A percentile compares a stretch with the other conserved stretches of the same genome.
Conservation (phyloP, 805 yeast species). For the Yarrowia porcina region DNA sequence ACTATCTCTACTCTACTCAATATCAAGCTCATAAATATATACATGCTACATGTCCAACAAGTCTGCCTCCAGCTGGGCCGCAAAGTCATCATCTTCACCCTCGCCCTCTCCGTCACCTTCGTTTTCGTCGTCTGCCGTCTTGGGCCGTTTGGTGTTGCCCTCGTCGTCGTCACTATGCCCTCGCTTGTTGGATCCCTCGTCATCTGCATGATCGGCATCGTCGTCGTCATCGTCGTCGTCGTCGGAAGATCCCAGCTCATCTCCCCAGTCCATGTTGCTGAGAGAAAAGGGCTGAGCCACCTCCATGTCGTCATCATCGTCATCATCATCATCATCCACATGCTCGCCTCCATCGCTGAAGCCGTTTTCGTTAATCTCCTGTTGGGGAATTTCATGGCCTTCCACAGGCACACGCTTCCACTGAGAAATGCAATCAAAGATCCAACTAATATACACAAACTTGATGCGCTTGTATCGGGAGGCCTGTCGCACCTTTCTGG, state of each 20-base stretch:
- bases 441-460: constrained; percentile 90
- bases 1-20: not conserved
- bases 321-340: constrained; percentile 27
- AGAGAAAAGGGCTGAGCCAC: not conserved
- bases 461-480: constrained; percentile 57
- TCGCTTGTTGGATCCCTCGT: constrained; percentile 27
- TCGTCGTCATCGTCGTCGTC: constrained; percentile 25
- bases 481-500: constrained; percentile 82
- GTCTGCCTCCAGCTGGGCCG: constrained; percentile 28
- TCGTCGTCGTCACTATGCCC: constrained; percentile 21
- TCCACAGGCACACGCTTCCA: constrained; percentile 72
- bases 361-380: constrained; percentile 31
- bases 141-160: constrained; percentile 27
- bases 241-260: constrained; percentile 5
- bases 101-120: constrained; percentile 21
- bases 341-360: constrained; percentile 36
- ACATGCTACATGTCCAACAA: constrained; percentile 23
- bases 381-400: constrained; percentile 41
- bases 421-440: constrained; percentile 74
- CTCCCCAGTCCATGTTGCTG: constrained; percentile 24
- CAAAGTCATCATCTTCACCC: constrained; percentile 32
- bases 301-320: constrained; percentile 27
- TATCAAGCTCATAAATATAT: constrained; percentile 9
- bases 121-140: constrained; percentile 16
- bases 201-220: constrained; percentile 27